phyloP scores from a whole-genome alignment of 192 early-diverging fungal genomes.

The Dispira simplex region DNA sequence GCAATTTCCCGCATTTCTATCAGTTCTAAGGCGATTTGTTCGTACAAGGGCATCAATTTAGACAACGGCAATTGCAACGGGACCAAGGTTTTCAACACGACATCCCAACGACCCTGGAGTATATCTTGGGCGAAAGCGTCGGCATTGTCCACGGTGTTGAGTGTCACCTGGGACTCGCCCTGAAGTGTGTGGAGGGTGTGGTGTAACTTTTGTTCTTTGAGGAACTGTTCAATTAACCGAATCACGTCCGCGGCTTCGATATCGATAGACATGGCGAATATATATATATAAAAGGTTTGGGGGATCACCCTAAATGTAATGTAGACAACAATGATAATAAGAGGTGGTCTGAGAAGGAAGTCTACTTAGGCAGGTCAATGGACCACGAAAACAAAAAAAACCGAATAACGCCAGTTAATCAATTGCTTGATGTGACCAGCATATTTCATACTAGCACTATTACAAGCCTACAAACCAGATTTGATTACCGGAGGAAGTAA shows the following conservation, averaged over 20 bases:
- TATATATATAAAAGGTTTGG: no score
- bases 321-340: no score
- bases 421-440: no score
- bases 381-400: no score
- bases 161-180: conserved; percentile 56
- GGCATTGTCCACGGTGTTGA: conserved; percentile 80
- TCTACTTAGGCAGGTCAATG: no score
- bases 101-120: conserved; percentile 71
- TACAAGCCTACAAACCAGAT: no score
- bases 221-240: conserved; percentile 83
- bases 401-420: no score
- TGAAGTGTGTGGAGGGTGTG: conserved; percentile 60
- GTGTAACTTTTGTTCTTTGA: conserved; percentile 79
- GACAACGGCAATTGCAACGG: conserved; percentile 46
- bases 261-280: conserved; percentile 22
- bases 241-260: conserved; percentile 55
- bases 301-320: no score
- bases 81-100: conserved; percentile 53
- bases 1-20: conserved; percentile 68
- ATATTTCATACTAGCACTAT: no score
- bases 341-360: no score
- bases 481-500: no score
- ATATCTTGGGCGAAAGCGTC: conserved; percentile 60
- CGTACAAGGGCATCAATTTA: conserved; percentile 75
- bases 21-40: conserved; percentile 83